phyloP scores from a whole-genome alignment of 2,329 filamentous ascomycete genomes.

The Claviceps quebecensis region DNA sequence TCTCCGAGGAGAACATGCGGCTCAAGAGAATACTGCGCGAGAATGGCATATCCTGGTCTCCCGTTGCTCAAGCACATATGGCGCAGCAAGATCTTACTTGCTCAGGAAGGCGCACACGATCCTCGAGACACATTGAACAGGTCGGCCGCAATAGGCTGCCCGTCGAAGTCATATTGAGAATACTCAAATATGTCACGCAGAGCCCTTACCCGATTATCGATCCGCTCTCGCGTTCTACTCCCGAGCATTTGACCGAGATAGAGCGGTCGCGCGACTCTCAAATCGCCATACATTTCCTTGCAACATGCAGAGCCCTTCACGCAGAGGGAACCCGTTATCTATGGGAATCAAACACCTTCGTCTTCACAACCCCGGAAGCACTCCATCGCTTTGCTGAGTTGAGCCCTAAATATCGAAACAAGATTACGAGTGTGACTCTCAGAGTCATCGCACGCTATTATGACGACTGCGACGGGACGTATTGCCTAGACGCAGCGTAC shows the following conservation, averaged over 20 bases:
- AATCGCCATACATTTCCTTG: constrained; percentile 38
- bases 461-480: constrained; percentile 32
- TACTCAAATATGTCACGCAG: constrained; percentile 37
- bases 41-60: constrained; percentile 37
- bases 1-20: constrained; percentile 33
- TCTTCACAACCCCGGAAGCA: constrained; percentile 37
- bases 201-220: constrained; percentile 37
- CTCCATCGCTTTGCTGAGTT: constrained; percentile 36
- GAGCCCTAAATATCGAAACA: constrained; percentile 25
- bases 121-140: constrained; percentile 16
- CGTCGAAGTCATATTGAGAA: constrained; percentile 36
- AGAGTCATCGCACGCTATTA: constrained; percentile 43
- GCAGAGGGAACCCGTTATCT: constrained; percentile 34
- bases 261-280: constrained; percentile 33
- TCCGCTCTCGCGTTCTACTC: constrained; percentile 31
- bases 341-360: constrained; percentile 38
- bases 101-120: constrained; percentile 20
- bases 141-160: constrained; percentile 30
- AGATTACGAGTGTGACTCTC: constrained; percentile 32
- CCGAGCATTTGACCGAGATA: constrained; percentile 27
- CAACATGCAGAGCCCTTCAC: constrained; percentile 35
- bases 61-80: constrained; percentile 20
- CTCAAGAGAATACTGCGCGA: constrained; percentile 38
- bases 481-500: constrained; percentile 27
- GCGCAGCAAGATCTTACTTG: constrained; percentile 17